These are phyloP conservation scores for Dipteronia sinensis DNA, from an alignment of 345 rosid species.

Conservation along the genomic window DNA sequence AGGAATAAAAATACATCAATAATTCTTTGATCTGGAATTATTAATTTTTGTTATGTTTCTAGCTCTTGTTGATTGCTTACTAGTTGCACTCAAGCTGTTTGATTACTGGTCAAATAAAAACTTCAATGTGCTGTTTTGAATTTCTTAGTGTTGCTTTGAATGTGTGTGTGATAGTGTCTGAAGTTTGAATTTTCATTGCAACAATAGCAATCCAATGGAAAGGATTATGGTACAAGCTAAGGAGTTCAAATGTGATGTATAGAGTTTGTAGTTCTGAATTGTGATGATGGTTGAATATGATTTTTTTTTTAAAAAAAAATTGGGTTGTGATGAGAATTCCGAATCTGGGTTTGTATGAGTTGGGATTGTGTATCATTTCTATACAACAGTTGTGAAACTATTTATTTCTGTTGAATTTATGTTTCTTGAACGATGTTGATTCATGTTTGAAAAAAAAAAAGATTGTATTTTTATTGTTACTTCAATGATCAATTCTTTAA, in stretches of 20 bases:
- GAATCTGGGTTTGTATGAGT: conserved; percentile 1
- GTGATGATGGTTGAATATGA: background rate
- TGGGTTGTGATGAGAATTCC: background rate
- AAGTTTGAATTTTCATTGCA: background rate
- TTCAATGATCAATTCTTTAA: no score
- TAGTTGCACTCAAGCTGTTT: conserved; percentile 12
- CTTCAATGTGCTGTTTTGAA: conserved; percentile 1
- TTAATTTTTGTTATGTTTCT: no score
- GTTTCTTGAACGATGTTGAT: background rate
- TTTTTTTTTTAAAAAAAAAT: no score
- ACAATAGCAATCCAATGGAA: no score
- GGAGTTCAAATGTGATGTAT: no score
- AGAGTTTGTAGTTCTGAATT: background rate
- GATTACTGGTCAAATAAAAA: conserved; percentile 4
- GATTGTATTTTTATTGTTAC: no score
- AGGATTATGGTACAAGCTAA: no score
- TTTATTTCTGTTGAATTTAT: no score
- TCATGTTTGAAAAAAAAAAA: background rate
- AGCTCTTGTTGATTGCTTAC: background rate
- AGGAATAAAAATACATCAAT: no score
- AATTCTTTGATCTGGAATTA: no score
- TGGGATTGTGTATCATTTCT: background rate
- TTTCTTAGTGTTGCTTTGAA: background rate
- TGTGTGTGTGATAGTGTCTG: background rate
- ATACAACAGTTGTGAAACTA: background rate